phyloP scores from a whole-genome alignment of 257 asterid genomes.

The Ocimum tenuiflorum region DNA sequence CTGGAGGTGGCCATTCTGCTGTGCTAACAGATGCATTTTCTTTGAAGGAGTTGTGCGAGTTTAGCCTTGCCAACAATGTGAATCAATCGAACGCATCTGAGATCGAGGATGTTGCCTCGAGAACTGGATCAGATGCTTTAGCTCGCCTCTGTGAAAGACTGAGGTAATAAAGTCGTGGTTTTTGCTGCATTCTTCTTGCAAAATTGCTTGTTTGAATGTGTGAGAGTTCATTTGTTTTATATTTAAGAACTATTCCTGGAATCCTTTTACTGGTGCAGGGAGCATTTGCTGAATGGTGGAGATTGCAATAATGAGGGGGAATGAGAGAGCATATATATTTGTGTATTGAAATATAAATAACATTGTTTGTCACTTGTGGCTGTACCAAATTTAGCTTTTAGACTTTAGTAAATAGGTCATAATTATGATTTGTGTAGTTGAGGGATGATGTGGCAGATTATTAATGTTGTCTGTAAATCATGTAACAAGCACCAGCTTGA shows the following conservation, averaged over 20 bases:
- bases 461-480: slow-evolving; percentile 14
- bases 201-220: no score
- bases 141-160: slow-evolving; percentile 79
- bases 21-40: slow-evolving; percentile 91
- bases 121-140: slow-evolving; percentile 82
- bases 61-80: slow-evolving; percentile 61
- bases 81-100: slow-evolving; percentile 58
- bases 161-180: slow-evolving; percentile 36
- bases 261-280: slow-evolving; percentile 42
- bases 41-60: slow-evolving; percentile 85
- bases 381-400: background rate
- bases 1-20: slow-evolving; percentile 97
- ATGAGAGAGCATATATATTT: no score
- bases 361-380: background rate
- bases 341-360: no score
- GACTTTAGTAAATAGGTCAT: no score
- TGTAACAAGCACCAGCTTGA: background rate
- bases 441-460: background rate
- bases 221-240: background rate
- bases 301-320: slow-evolving; percentile 27
- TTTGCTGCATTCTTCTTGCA: background rate
- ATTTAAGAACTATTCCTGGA: background rate
- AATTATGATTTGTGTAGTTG: background rate
- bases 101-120: slow-evolving; percentile 71
- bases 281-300: slow-evolving; percentile 46